phyloP scores from a whole-genome alignment of 768 basidiomycete species.

The Hirschioporus abietinus region DNA sequence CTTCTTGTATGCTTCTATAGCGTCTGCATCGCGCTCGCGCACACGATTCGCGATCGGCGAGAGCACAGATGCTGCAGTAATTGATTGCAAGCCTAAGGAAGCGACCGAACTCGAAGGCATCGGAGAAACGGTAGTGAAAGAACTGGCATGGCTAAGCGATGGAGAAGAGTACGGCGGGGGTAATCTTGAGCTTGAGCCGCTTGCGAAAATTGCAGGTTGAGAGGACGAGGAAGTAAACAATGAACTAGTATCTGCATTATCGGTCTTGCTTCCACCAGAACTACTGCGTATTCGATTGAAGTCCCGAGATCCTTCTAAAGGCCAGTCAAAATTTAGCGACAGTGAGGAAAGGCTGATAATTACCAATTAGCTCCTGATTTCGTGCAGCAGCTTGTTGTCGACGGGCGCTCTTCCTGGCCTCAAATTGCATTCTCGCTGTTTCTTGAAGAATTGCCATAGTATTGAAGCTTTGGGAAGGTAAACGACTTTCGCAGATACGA shows the following conservation, averaged over 20 bases:
- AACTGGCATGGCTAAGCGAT: constrained; percentile 24
- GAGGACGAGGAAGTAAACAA: constrained; percentile 5
- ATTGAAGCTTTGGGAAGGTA: constrained; percentile 43
- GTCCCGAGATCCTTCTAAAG: constrained; percentile 18
- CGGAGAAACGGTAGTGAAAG: constrained; percentile 21
- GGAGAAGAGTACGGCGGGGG: neutral
- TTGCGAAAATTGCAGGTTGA: neutral
- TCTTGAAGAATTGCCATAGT: constrained; percentile 78
- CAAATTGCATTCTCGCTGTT: constrained; percentile 72
- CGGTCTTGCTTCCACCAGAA: constrained; percentile 71
- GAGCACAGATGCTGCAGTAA: constrained; percentile 37
- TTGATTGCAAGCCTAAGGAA: constrained; percentile 51
- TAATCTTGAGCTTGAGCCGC: neutral
- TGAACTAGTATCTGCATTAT: neutral
- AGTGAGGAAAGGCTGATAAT: neutral
- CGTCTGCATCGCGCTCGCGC: constrained; percentile 79
- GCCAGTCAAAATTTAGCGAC: neutral
- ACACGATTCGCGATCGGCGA: constrained; percentile 79
- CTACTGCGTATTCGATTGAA: constrained; percentile 68
- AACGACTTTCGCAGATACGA: constrained; percentile 8
- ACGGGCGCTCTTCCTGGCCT: constrained; percentile 72
- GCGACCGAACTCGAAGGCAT: constrained; percentile 39
- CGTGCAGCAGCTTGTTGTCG: constrained; percentile 66
- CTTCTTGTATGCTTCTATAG: constrained; percentile 80
- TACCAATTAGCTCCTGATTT: constrained; percentile 39